Conservation (phyloP, 2,329 filamentous ascomycete genomes). For the Colletotrichum gigasporum region DNA sequence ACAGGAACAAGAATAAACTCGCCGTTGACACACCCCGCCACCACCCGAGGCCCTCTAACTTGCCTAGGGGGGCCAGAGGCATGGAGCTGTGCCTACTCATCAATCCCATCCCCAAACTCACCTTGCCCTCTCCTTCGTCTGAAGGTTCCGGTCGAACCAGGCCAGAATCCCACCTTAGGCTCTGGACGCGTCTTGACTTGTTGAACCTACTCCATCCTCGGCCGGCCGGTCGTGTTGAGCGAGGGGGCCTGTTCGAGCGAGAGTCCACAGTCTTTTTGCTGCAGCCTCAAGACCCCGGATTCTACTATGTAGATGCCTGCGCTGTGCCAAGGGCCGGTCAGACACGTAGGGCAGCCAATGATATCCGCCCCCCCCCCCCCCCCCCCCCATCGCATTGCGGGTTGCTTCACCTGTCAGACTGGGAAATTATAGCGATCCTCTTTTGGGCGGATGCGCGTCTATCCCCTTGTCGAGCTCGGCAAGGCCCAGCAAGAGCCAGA, state of each 20-base stretch:
- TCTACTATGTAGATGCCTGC: too few species aligned
- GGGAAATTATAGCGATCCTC: constrained; percentile 10
- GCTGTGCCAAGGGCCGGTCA: too few species aligned
- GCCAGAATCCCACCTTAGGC: background rate
- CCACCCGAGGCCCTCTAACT: background rate
- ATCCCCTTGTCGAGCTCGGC: background rate
- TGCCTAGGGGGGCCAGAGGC: background rate
- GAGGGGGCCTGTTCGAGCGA: too few species aligned
- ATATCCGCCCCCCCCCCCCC: too few species aligned
- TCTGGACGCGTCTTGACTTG: background rate
- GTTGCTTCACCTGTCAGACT: constrained; percentile 1
- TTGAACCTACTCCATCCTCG: background rate
- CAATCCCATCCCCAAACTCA: background rate
- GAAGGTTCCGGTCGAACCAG: background rate
- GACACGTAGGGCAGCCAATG: too few species aligned
- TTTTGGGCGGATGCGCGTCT: background rate
- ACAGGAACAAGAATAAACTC: background rate
- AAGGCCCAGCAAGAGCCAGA: background rate
- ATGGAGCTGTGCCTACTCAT: background rate
- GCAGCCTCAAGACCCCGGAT: too few species aligned
- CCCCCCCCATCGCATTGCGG: too few species aligned
- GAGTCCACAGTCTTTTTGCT: too few species aligned
- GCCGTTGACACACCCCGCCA: background rate
- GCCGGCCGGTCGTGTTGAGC: too few species aligned
- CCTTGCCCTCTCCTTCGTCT: background rate